Conservation (phyloP, 1,139 yeast genomes). For the Blastobotrys indianensis region DNA sequence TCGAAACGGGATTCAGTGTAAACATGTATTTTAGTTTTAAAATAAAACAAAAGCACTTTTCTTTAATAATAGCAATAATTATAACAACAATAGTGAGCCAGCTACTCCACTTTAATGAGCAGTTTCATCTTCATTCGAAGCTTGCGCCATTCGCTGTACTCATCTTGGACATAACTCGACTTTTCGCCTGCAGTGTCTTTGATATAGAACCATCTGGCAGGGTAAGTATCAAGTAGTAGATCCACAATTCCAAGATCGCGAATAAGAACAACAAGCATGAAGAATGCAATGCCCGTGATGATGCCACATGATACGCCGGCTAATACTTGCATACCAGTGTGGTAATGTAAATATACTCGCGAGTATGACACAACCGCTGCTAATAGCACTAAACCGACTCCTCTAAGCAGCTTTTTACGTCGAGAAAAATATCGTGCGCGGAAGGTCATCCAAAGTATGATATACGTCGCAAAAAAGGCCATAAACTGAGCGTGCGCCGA, state of each 20-base stretch:
- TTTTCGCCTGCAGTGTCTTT: slow-evolving; percentile 36
- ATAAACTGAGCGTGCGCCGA: slow-evolving; percentile 94
- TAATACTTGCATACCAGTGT: slow-evolving; percentile 62
- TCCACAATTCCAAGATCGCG: slow-evolving; percentile 34
- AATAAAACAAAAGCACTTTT: background rate
- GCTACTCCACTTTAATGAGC: slow-evolving; percentile 26
- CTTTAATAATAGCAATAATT: slow-evolving; percentile 1
- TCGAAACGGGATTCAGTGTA: background rate
- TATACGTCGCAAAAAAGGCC: slow-evolving; percentile 75
- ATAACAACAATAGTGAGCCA: slow-evolving; percentile 9
- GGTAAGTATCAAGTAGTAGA: slow-evolving; percentile 31
- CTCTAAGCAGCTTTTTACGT: slow-evolving; percentile 28
- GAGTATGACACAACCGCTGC: slow-evolving; percentile 59
- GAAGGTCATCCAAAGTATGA: slow-evolving; percentile 44
- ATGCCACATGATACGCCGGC: slow-evolving; percentile 68
- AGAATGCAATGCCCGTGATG: slow-evolving; percentile 54
- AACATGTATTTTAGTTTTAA: slow-evolving; percentile 1
- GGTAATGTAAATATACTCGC: slow-evolving; percentile 74
- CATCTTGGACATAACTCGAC: slow-evolving; percentile 30
- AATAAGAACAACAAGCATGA: slow-evolving; percentile 43
- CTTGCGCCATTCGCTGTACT: slow-evolving; percentile 32
- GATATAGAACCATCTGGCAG: slow-evolving; percentile 32
- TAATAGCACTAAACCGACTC: slow-evolving; percentile 22
- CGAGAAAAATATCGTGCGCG: slow-evolving; percentile 37
- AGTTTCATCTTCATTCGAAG: slow-evolving; percentile 28